A percentile compares a stretch with the other conserved stretches of the same genome.
Evolutionary conservation across 2,329 filamentous ascomycete species (phyloP).

Genomic region (Cladosporium sp.): DNA sequence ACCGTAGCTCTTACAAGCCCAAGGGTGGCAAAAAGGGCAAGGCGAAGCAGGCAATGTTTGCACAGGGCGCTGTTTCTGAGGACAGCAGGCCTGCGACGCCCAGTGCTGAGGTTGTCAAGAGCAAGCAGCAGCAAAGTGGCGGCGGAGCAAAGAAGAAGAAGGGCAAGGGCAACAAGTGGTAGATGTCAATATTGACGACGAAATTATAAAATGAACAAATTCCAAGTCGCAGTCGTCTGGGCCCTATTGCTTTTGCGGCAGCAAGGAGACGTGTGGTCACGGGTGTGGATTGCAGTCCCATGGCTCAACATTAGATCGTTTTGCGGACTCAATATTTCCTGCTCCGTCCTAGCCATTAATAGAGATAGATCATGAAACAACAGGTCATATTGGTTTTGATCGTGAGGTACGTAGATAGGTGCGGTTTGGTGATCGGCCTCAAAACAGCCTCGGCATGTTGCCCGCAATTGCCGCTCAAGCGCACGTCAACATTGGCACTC

Average conservation of each 20-base stretch:
- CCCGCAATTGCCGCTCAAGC: slow-evolving; percentile 2
- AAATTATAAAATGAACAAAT: not conserved
- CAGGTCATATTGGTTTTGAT: not conserved
- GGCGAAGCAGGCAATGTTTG: slow-evolving; percentile 66
- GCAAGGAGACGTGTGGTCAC: not conserved
- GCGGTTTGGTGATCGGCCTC: not conserved
- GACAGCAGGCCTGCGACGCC: slow-evolving; percentile 47
- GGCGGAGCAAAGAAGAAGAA: slow-evolving; percentile 45
- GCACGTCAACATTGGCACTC: not conserved
- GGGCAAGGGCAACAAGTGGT: slow-evolving; percentile 23
- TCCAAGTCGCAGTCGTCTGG: not conserved
- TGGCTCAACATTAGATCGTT: not conserved
- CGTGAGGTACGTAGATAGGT: not conserved
- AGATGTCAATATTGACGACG: not conserved
- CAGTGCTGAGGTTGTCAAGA: slow-evolving; percentile 44
- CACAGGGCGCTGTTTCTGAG: slow-evolving; percentile 82
- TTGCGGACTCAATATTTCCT: not conserved
- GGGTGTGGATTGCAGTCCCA: not conserved
- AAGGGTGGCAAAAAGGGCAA: slow-evolving; percentile 81
- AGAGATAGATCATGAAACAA: not conserved
- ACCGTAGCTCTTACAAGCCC: slow-evolving; percentile 80
- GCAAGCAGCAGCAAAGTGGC: slow-evolving; percentile 43
- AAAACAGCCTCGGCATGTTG: not conserved
- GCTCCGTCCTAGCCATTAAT: not conserved
- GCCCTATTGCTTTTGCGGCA: not conserved